Evolutionary conservation across 805 yeast species (phyloP).

Genomic region (Wickerhamomyces chambardii): DNA sequence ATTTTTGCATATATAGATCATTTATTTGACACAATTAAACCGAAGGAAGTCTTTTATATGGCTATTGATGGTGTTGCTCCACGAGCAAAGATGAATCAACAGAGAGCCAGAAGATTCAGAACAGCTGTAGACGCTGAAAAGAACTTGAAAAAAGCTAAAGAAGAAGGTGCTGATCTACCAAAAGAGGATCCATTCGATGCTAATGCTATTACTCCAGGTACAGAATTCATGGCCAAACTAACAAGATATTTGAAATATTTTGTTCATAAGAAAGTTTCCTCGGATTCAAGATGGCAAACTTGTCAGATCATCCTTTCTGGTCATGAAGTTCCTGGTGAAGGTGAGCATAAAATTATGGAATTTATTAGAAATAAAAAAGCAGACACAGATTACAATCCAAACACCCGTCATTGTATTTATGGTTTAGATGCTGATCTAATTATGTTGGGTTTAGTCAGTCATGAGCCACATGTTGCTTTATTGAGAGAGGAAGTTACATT

Average conservation of each 20-base stretch:
- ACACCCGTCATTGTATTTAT: constrained; percentile 87
- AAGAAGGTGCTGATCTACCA: constrained; percentile 66
- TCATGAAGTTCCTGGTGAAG: constrained; percentile 97
- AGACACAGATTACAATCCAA: constrained; percentile 64
- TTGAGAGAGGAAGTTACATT: constrained; percentile 93
- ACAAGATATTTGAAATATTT: constrained; percentile 78
- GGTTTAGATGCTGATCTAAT: constrained; percentile 96
- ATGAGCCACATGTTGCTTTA: constrained; percentile 92
- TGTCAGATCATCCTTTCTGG: constrained; percentile 77
- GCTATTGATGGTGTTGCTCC: constrained; percentile 99
- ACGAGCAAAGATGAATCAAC: constrained; percentile 97
- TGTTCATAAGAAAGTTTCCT: constrained; percentile 78
- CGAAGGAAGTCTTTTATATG: constrained; percentile 83
- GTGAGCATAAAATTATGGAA: constrained; percentile 96
- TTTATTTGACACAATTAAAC: constrained; percentile 78
- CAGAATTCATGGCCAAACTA: constrained; percentile 89
- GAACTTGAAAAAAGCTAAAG: constrained; percentile 62
- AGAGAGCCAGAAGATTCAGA: constrained; percentile 90
- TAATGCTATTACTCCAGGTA: constrained; percentile 93
- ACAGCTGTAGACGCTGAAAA: constrained; percentile 90
- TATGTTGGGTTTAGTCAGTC: constrained; percentile 84
- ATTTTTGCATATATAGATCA: constrained; percentile 94
- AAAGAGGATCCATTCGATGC: constrained; percentile 85
- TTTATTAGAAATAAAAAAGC: constrained; percentile 74
- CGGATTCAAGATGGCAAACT: constrained; percentile 81